These are phyloP conservation scores for Noccaea caerulescens DNA, from an alignment of 345 rosid species.

Conservation along the genomic window DNA sequence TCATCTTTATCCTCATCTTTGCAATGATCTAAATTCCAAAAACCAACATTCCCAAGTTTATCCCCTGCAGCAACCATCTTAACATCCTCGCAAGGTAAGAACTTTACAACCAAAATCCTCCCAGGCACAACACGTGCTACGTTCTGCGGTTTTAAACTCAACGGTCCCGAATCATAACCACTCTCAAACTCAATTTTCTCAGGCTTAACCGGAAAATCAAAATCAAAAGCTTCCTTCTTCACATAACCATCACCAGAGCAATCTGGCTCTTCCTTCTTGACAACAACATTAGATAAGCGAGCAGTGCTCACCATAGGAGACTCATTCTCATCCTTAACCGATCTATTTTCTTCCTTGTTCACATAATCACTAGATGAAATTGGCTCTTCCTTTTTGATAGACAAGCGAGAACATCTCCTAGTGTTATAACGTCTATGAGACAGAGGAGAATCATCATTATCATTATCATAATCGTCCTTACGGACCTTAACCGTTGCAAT, in stretches of 20 bases:
- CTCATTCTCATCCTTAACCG: neutral
- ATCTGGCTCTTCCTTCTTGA: constrained; percentile 1
- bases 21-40: constrained; percentile 67
- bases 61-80: constrained; percentile 76
- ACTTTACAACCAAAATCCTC: constrained; percentile 58
- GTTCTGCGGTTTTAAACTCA: constrained; percentile 61
- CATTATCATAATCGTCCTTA: neutral
- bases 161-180: constrained; percentile 47
- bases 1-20: constrained; percentile 34
- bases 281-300: neutral
- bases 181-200: constrained; percentile 42
- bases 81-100: constrained; percentile 58
- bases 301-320: constrained; percentile 1
- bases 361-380: constrained; percentile 1
- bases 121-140: constrained; percentile 69
- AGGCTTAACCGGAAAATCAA: constrained; percentile 28
- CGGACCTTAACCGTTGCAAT: constrained; percentile 14
- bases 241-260: constrained; percentile 18
- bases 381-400: constrained; percentile 2
- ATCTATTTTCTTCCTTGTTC: constrained; percentile 12
- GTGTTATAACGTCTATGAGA: no score
- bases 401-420: neutral
- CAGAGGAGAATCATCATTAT: no score
- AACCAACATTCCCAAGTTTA: constrained; percentile 65
- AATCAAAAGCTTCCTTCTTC: constrained; percentile 31